These are phyloP conservation scores for Aurifilum marmelostoma DNA, from an alignment of 2,329 filamentous ascomycete genomes.

Conservation along the genomic window DNA sequence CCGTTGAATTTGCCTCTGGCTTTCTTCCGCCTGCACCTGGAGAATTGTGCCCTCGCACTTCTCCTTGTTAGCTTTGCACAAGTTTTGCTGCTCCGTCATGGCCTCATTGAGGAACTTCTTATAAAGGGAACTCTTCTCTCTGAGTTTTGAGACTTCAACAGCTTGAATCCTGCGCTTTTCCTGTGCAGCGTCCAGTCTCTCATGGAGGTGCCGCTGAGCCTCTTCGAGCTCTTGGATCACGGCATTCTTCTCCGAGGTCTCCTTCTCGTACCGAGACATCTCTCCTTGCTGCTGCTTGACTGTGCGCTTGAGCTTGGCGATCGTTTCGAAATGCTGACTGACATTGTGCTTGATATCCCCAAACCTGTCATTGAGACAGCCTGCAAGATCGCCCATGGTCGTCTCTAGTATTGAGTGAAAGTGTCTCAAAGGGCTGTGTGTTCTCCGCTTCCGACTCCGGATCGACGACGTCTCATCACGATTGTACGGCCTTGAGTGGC, in stretches of 20 bases:
- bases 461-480: slow-evolving; percentile 13
- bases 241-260: slow-evolving; percentile 1
- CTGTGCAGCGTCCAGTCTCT: slow-evolving; percentile 35
- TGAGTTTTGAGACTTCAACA: slow-evolving; percentile 36
- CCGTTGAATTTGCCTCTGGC: slow-evolving; percentile 30
- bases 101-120: slow-evolving; percentile 49
- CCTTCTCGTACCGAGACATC: slow-evolving; percentile 16
- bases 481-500: neutral
- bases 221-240: slow-evolving; percentile 33
- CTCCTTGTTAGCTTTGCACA: slow-evolving; percentile 42
- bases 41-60: slow-evolving; percentile 41
- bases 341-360: slow-evolving; percentile 5
- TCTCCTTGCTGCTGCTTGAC: slow-evolving; percentile 11
- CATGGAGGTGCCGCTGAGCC: slow-evolving; percentile 33
- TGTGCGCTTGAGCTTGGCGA: slow-evolving; percentile 14
- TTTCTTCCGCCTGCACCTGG: slow-evolving; percentile 41
- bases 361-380: slow-evolving; percentile 16
- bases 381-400: slow-evolving; percentile 15
- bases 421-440: neutral
- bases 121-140: slow-evolving; percentile 42
- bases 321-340: slow-evolving; percentile 13
- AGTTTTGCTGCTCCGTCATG: slow-evolving; percentile 49
- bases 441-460: neutral
- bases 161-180: slow-evolving; percentile 37
- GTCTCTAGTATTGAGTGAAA: neutral